These are phyloP conservation scores for Tetradesmus lagerheimii DNA, from an alignment of 139 green algal species.

Conservation along the genomic window DNA sequence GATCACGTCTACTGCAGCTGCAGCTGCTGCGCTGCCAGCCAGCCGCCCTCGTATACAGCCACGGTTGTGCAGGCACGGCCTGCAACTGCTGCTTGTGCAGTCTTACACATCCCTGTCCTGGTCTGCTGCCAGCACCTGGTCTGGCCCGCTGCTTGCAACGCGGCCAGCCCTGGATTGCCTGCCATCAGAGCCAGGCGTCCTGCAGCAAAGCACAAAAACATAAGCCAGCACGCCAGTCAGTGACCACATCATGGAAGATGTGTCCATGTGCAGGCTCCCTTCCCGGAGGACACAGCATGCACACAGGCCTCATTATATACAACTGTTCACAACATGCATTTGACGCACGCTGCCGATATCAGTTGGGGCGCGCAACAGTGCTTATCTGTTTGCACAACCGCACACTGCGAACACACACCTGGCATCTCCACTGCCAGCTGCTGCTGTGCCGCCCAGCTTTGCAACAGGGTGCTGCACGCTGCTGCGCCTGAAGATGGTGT, in stretches of 20 bases:
- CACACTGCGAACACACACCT: neutral
- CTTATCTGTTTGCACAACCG: too few species aligned
- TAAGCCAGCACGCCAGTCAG: neutral
- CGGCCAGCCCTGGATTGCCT: neutral
- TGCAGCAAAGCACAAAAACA: neutral
- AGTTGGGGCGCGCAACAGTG: too few species aligned
- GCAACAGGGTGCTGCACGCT: constrained; percentile 39
- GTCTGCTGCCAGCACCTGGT: constrained; percentile 5
- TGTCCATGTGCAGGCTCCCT: too few species aligned
- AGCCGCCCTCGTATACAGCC: too few species aligned
- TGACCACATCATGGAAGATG: too few species aligned
- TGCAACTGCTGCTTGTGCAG: too few species aligned
- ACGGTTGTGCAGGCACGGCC: too few species aligned
- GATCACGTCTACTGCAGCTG: neutral
- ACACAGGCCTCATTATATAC: too few species aligned
- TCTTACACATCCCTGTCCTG: constrained; percentile 13
- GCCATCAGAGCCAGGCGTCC: neutral
- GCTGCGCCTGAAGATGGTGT: constrained; percentile 23
- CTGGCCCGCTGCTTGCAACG: neutral
- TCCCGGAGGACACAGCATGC: too few species aligned
- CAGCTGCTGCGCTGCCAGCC: neutral
- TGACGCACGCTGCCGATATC: too few species aligned
- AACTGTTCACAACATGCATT: too few species aligned
- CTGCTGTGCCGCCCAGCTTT: neutral
- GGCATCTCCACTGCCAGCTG: neutral